These are phyloP conservation scores for Prunus mongolica DNA, from an alignment of 306 rosid species.

Conservation along the genomic window DNA sequence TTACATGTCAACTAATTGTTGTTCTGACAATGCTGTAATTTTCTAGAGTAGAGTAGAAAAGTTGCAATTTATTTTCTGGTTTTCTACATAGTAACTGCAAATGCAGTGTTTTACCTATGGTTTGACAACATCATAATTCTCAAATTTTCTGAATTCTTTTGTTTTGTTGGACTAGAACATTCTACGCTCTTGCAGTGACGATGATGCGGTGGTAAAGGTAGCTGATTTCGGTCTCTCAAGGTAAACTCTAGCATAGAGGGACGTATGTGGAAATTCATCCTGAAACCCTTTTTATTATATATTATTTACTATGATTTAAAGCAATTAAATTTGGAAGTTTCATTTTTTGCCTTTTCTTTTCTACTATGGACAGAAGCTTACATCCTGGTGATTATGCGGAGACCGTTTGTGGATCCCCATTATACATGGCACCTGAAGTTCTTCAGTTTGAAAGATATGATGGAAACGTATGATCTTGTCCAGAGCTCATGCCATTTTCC, in stretches of 20 bases:
- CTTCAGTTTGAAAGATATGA: slow-evolving; percentile 57
- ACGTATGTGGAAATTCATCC: not conserved
- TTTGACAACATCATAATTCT: too few species aligned
- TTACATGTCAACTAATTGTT: not conserved
- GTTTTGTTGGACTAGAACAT: slow-evolving; percentile 46
- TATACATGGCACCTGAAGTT: slow-evolving; percentile 70
- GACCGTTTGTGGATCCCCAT: slow-evolving; percentile 62
- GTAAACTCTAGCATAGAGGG: slow-evolving; percentile 29
- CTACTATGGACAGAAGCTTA: slow-evolving; percentile 27
- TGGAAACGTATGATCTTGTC: slow-evolving; percentile 36
- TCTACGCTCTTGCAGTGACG: slow-evolving; percentile 38
- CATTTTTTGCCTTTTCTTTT: slow-evolving; percentile 4
- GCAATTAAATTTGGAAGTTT: not conserved
- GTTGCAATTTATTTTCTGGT: not conserved
- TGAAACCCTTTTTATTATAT: not conserved
- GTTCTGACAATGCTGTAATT: too few species aligned
- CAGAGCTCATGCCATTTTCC: not conserved
- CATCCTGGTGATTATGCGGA: slow-evolving; percentile 41
- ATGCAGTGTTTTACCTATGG: not conserved
- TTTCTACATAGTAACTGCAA: not conserved
- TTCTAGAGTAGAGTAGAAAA: not conserved
- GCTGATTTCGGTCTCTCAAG: slow-evolving; percentile 75
- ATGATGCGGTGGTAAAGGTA: slow-evolving; percentile 44
- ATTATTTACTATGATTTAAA: not conserved
- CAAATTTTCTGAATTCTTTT: not conserved